phyloP scores from a whole-genome alignment of 2,329 filamentous ascomycete species.

The Seiridium cupressi region DNA sequence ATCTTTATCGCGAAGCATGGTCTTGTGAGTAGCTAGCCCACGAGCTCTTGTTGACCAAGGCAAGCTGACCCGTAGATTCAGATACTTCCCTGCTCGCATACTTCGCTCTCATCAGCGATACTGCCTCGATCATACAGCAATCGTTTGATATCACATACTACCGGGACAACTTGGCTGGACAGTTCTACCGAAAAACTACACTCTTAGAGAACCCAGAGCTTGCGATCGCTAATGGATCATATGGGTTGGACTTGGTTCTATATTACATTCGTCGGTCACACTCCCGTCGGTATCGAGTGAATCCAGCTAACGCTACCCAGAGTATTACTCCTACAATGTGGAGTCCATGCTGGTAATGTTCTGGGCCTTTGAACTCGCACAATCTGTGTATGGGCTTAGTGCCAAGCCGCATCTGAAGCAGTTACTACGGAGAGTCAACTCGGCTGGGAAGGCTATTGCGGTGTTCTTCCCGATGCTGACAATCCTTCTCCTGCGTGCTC shows the following conservation, averaged over 20 bases:
- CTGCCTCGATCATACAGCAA: constrained; percentile 22
- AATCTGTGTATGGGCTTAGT: constrained; percentile 13
- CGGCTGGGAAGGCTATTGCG: constrained; percentile 17
- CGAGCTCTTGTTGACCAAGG: background rate
- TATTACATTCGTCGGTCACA: constrained; percentile 23
- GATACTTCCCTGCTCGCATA: constrained; percentile 22
- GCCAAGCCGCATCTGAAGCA: constrained; percentile 13
- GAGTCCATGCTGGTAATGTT: constrained; percentile 25
- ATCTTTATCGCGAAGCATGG: constrained; percentile 19
- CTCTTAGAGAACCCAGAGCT: constrained; percentile 19
- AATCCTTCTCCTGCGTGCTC: constrained; percentile 18
- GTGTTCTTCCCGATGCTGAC: constrained; percentile 21
- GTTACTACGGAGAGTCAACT: constrained; percentile 16
- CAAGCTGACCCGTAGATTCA: constrained; percentile 1
- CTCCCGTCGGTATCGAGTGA: background rate
- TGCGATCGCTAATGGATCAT: constrained; percentile 23
- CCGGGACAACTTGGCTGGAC: constrained; percentile 14
- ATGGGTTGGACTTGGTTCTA: constrained; percentile 20
- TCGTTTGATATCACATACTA: constrained; percentile 18
- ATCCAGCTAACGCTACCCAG: constrained; percentile 9
- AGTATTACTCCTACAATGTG: constrained; percentile 23
- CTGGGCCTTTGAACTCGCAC: constrained; percentile 15
- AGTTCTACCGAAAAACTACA: constrained; percentile 14
- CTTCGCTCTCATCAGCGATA: constrained; percentile 18
- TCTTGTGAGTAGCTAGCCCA: constrained; percentile 16